Evolutionary conservation across 2,329 filamentous ascomycete species (phyloP).

Genomic region (Bimuria novae-zelandiae): DNA sequence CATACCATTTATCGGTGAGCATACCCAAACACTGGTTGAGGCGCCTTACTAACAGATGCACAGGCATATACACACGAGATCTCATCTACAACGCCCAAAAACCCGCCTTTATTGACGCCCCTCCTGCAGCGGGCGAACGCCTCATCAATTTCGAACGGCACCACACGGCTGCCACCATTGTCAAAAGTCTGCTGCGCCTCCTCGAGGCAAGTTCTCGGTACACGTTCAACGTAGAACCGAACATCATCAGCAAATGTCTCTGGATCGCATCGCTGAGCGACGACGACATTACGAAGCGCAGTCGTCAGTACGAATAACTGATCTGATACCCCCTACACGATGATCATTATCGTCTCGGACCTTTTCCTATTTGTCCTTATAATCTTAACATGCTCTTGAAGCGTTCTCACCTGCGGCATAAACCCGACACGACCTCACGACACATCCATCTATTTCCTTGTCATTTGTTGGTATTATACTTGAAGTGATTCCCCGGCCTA

Average conservation of each 20-base stretch:
- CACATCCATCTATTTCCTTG: conserved; percentile 21
- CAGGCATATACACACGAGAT: conserved; percentile 77
- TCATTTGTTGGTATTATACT: conserved; percentile 18
- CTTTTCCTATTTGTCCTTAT: not conserved
- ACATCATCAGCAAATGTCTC: conserved; percentile 78
- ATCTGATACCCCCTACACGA: conserved; percentile 13
- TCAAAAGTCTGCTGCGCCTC: conserved; percentile 79
- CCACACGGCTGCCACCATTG: conserved; percentile 73
- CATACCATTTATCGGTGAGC: conserved; percentile 80
- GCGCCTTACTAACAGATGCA: conserved; percentile 16
- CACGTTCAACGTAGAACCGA: conserved; percentile 73
- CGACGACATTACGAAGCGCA: conserved; percentile 64
- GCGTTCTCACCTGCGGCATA: conserved; percentile 2
- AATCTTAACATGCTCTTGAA: conserved; percentile 3
- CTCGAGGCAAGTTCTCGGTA: conserved; percentile 79
- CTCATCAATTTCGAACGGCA: conserved; percentile 85
- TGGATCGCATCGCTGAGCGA: conserved; percentile 81
- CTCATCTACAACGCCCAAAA: conserved; percentile 81
- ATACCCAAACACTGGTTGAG: too few species aligned
- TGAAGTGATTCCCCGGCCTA: conserved; percentile 22
- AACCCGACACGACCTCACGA: conserved; percentile 34
- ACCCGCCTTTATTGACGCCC: conserved; percentile 73
- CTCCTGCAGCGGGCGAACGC: conserved; percentile 61
- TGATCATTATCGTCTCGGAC: conserved; percentile 5
- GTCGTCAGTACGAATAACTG: conserved; percentile 36